These are phyloP conservation scores for Diaporthe longicolla DNA, from an alignment of 2,329 filamentous ascomycete genomes.

Conservation along the genomic window DNA sequence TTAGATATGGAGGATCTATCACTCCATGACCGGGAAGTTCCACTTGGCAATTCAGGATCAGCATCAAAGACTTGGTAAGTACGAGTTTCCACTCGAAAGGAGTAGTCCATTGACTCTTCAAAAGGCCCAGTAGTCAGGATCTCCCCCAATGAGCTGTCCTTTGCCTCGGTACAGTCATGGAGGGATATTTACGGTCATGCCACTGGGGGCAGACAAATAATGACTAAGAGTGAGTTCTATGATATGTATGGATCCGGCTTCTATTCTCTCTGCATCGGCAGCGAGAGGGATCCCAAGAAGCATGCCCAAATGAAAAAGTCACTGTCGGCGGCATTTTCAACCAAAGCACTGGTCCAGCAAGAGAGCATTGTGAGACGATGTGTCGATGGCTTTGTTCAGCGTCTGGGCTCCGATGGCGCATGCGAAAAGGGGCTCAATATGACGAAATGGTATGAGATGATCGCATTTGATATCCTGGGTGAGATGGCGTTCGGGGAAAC, in stretches of 20 bases:
- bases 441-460: slow-evolving; percentile 53
- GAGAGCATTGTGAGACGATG: slow-evolving; percentile 5
- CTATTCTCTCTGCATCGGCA: slow-evolving; percentile 46
- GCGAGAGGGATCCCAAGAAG: slow-evolving; percentile 46
- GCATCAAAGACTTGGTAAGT: neutral
- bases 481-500: slow-evolving; percentile 60
- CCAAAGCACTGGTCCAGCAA: slow-evolving; percentile 8
- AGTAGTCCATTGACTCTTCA: neutral
- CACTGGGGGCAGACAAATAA: slow-evolving; percentile 29
- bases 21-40: slow-evolving; percentile 12
- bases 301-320: slow-evolving; percentile 48
- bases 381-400: slow-evolving; percentile 15
- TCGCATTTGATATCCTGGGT: slow-evolving; percentile 56
- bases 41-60: slow-evolving; percentile 8
- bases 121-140: slow-evolving; percentile 22
- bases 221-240: slow-evolving; percentile 48
- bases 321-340: slow-evolving; percentile 45
- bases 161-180: slow-evolving; percentile 31
- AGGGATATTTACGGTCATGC: slow-evolving; percentile 43
- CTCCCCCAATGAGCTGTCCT: slow-evolving; percentile 34
- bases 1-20: slow-evolving; percentile 22
- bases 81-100: accelerated
- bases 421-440: slow-evolving; percentile 47
- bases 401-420: slow-evolving; percentile 41
- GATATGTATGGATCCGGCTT: slow-evolving; percentile 46